phyloP scores from a whole-genome alignment of 805 yeast genomes.

The Kurtzmaniella fragi region DNA sequence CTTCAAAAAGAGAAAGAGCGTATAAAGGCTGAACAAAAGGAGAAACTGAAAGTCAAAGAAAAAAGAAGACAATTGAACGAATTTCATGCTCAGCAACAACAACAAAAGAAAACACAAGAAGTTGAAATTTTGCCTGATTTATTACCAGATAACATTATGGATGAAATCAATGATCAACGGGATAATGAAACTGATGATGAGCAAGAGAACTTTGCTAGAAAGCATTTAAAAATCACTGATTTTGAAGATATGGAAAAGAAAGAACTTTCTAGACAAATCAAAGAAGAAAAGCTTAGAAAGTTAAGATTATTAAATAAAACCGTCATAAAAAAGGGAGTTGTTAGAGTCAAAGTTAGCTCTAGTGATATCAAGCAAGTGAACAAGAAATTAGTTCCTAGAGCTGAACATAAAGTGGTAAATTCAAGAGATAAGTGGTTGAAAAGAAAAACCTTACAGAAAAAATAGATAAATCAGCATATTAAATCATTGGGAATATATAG shows the following conservation, averaged over 20 bases:
- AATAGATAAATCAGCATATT: neutral
- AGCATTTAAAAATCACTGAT: slow-evolving; percentile 28
- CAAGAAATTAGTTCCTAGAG: slow-evolving; percentile 28
- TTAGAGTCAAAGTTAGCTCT: slow-evolving; percentile 30
- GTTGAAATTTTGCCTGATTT: slow-evolving; percentile 29
- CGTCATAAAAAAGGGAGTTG: slow-evolving; percentile 35
- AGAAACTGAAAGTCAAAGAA: slow-evolving; percentile 25
- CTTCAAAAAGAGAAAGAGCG: slow-evolving; percentile 21
- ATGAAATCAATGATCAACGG: slow-evolving; percentile 14
- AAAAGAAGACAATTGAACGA: slow-evolving; percentile 30
- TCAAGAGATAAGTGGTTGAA: slow-evolving; percentile 36
- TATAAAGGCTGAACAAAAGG: slow-evolving; percentile 16
- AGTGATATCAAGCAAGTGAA: slow-evolving; percentile 8
- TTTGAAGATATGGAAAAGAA: slow-evolving; percentile 22
- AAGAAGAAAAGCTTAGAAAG: slow-evolving; percentile 28
- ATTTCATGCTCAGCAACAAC: slow-evolving; percentile 31
- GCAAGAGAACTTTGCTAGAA: slow-evolving; percentile 5
- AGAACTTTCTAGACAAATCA: slow-evolving; percentile 24
- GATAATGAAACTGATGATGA: slow-evolving; percentile 1
- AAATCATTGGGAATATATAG: too few species aligned
- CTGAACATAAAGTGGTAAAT: slow-evolving; percentile 27
- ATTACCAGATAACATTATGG: slow-evolving; percentile 37
- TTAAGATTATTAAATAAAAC: slow-evolving; percentile 15
- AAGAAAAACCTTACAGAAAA: slow-evolving; percentile 32
- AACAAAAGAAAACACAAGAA: slow-evolving; percentile 18